Conservation (phyloP, 116 monocot species). For the Papilionanthe hybrid region DNA sequence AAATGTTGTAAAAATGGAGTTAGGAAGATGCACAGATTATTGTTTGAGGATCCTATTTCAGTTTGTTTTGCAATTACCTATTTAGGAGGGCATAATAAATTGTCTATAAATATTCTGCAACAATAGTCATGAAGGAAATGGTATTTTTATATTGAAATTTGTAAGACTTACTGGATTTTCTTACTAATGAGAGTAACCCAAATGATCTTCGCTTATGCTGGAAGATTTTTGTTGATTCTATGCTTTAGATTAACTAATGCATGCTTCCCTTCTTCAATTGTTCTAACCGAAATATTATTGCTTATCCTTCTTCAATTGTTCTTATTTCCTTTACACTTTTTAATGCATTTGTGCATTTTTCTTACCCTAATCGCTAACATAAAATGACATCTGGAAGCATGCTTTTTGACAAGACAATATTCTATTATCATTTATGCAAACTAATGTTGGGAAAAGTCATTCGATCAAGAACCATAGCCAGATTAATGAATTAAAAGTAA, state of each 20-base stretch:
- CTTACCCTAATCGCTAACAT: not conserved
- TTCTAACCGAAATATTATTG: not conserved
- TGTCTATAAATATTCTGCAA: not conserved
- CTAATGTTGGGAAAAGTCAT: not conserved
- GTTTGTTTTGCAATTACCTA: not conserved
- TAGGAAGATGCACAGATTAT: not conserved
- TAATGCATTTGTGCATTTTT: not conserved
- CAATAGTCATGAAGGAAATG: not conserved
- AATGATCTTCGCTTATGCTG: not conserved
- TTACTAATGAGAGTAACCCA: not conserved
- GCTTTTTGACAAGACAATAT: not conserved
- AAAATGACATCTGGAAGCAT: not conserved
- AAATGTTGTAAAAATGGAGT: not conserved
- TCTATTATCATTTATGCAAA: not conserved
- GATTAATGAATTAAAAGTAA: not conserved
- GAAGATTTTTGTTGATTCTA: not conserved
- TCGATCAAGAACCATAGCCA: not conserved
- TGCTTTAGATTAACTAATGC: not conserved
- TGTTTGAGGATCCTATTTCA: not conserved
- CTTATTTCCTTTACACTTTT: not conserved
- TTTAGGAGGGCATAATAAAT: not conserved
- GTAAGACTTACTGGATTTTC: not conserved
- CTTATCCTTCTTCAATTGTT: not conserved
- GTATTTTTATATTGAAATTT: constrained; percentile 3
- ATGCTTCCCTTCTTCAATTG: not conserved